Conservation (phyloP, 441 rosid species). For the Bocquillonia castaneifolia region DNA sequence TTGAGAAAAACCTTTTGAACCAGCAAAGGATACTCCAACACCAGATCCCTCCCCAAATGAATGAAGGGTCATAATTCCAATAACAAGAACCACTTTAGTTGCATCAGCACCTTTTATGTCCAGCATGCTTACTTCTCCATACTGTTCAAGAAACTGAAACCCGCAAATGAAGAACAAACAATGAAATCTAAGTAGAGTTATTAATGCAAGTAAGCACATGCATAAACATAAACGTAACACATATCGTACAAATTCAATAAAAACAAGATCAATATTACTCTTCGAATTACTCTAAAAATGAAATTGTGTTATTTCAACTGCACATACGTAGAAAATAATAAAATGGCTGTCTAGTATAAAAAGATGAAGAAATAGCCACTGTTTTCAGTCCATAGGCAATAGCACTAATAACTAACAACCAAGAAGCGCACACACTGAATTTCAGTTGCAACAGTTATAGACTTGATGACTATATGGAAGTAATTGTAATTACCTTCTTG, state of each 20-base stretch:
- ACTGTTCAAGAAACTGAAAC: slow-evolving; percentile 84
- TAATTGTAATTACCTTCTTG: slow-evolving; percentile 57
- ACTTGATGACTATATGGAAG: slow-evolving; percentile 3
- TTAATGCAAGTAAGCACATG: background rate
- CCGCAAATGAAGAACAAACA: slow-evolving; percentile 15
- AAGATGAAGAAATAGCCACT: background rate
- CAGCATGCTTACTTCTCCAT: slow-evolving; percentile 96
- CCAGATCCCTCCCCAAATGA: slow-evolving; percentile 99
- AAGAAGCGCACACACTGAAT: slow-evolving; percentile 12
- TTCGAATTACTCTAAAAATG: background rate
- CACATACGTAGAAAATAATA: too few species aligned
- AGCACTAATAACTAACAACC: background rate
- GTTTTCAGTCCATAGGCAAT: background rate
- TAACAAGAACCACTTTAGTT: slow-evolving; percentile 83
- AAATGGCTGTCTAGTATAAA: background rate
- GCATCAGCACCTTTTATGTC: slow-evolving; percentile 99
- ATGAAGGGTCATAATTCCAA: slow-evolving; percentile 99
- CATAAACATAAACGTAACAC: background rate
- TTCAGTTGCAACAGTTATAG: background rate
- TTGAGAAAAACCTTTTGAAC: slow-evolving; percentile 89
- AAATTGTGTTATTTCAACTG: background rate
- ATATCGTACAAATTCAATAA: background rate
- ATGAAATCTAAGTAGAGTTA: background rate
- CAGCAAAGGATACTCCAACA: slow-evolving; percentile 97
- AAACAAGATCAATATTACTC: background rate